Evolutionary conservation across 192 early-diverging fungal genomes (phyloP).

Genomic region (Coemansia guatemalensis): DNA sequence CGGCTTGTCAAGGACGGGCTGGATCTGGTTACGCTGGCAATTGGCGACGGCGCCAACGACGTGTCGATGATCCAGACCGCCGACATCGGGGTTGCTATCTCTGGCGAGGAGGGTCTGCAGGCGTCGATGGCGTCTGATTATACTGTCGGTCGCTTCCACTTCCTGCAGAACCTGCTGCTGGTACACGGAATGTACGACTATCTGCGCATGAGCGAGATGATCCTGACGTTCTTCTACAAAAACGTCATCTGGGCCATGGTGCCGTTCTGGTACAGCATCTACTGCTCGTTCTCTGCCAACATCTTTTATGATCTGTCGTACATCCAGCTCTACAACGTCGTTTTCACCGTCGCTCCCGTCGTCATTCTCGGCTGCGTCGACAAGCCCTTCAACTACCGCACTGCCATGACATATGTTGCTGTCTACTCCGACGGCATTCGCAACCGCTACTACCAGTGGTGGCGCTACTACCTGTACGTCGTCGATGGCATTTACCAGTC

Average conservation of each 20-base stretch:
- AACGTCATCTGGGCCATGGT: slow-evolving; percentile 92
- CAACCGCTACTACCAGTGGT: slow-evolving; percentile 78
- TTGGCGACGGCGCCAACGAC: slow-evolving; percentile 86
- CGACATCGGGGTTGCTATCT: slow-evolving; percentile 78
- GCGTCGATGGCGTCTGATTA: slow-evolving; percentile 96
- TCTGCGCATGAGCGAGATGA: slow-evolving; percentile 84
- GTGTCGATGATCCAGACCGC: slow-evolving; percentile 98
- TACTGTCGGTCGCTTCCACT: slow-evolving; percentile 88
- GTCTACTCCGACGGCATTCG: slow-evolving; percentile 86
- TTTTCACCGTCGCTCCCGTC: slow-evolving; percentile 69
- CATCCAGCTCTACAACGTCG: slow-evolving; percentile 84
- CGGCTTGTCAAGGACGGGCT: slow-evolving; percentile 79
- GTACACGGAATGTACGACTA: slow-evolving; percentile 95
- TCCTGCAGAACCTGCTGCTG: slow-evolving; percentile 79
- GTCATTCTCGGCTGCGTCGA: slow-evolving; percentile 60
- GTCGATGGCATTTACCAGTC: slow-evolving; percentile 93
- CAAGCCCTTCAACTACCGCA: slow-evolving; percentile 50
- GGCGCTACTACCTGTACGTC: slow-evolving; percentile 84
- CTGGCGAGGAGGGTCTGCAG: slow-evolving; percentile 83
- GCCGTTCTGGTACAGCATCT: slow-evolving; percentile 94
- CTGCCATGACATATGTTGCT: slow-evolving; percentile 57
- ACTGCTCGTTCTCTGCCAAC: slow-evolving; percentile 86
- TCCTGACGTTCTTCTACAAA: slow-evolving; percentile 96
- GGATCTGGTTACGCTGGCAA: slow-evolving; percentile 65
- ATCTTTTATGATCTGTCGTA: slow-evolving; percentile 94